Evolutionary conservation across 495 filamentous ascomycete species (phyloP), one percentile per base, ranked within the genome.

Genomic region (Daldinia grandis): DNA sequence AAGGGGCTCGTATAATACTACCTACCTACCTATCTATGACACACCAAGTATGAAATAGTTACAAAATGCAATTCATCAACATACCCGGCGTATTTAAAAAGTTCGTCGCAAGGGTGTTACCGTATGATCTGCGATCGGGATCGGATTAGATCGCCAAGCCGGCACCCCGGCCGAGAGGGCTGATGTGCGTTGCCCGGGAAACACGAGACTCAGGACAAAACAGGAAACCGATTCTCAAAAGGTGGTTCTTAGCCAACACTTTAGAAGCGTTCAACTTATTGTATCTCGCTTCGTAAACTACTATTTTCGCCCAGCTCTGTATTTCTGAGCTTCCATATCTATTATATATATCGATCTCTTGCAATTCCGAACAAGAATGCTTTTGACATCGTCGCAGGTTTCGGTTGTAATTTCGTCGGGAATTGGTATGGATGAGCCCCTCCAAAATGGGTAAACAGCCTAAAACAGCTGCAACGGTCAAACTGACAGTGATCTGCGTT

Each of bases 311-410:
- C 15, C 14, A 49, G 47, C 27, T 58, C 17, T 30, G 27, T 25
- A 51, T 58, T 44, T 37, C 17, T 58, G n/a, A 44, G 7, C 31
- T 57, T 19, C 35, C 61, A n/a, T 24, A 15, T 12, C 4, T 62
- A 58, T 58, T 50, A 66, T 58, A 38, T 70, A 57, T 50, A 49
- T 49, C 35, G 27, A 47, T 47, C 30, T 58, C 21, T 30, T 44
- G 24, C 57, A 19, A 67, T 56, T 58, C 24, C 42, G 37, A 58
- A 19, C 19, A 28, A 77, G 42, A 51, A 83, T 86, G 81, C 76
- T 87, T 27, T 79, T 87, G 61, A 87, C 84, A 47, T 85, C 84
- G 6, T 76, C 78, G 14, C 84, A 87, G 76, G 85, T 86, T 31
- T 86, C 84, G 38, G 70, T 87, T 54, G 76, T 83, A 49, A 76